Evolutionary conservation across 768 basidiomycete genomes (phyloP), one percentile per base, ranked within the genome.

Genomic region (Tylopilus felleus): DNA sequence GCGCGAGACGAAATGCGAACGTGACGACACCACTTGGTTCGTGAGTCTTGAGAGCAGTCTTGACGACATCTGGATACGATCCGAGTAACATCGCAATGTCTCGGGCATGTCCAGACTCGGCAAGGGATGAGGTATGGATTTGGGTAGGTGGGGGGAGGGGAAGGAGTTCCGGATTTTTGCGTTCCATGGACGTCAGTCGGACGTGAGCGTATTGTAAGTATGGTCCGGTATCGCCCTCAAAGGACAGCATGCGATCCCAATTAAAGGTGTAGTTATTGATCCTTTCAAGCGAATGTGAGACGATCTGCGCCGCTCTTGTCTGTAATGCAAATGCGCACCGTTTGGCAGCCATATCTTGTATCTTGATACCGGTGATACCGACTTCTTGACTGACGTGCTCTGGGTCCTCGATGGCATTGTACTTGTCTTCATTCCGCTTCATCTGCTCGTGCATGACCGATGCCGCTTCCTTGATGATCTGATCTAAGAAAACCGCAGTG

Each of bases 171-270:
- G 92, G 91, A 72, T 95, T 94, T 73, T 96, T 95, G 52, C 94
- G 90, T 60, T 84, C 84, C 66, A 98, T 87, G 2, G 94, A 97
- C 8, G 88, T 81, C 28, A 98, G 77, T 19, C 95, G 90, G 61
- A 94, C 94, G 73, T 97, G 95, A 0, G 93, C 92, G 70, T 98
- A 98, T 76, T 98, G 95, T 25, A 98, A 83, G 75, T 97, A 98
- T 0, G 93, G 92, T 1, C 92, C 93, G 0, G 93, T 95, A 72
- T 98, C 95, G 41, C 95, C 95, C 70, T 97, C 93, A 70, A 96
- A 97, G 31, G 92, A 93, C 47, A 87, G 81, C 91, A 97, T 95
- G 39, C 93, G 84, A 57, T 90, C 84, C 86, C 91, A 91, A 71
- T 93, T 90, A 74, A 97, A 99, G 2, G 81, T 86, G 74, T 98